Conservation (phyloP, 192 early-diverging fungal genomes). For the Coemansia sp. region DNA sequence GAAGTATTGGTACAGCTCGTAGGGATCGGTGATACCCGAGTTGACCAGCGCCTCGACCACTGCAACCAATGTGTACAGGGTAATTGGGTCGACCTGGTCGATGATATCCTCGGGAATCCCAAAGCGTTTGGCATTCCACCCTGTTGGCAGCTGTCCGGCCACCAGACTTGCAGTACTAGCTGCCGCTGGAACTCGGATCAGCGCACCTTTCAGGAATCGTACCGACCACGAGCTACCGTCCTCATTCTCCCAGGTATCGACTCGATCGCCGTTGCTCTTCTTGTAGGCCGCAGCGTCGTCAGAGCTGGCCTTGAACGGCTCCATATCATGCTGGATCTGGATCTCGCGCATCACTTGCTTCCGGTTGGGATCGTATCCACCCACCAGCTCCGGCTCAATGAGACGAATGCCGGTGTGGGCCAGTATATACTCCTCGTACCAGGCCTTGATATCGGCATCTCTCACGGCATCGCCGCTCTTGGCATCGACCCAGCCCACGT, state of each 20-base stretch:
- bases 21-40: conserved; percentile 90
- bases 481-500: conserved; percentile 84
- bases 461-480: conserved; percentile 77
- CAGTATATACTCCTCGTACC: conserved; percentile 84
- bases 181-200: conserved; percentile 81
- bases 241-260: conserved; percentile 48
- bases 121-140: conserved; percentile 84
- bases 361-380: conserved; percentile 81
- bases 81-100: conserved; percentile 80
- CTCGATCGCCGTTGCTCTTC: conserved; percentile 72
- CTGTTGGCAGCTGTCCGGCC: conserved; percentile 87
- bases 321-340: conserved; percentile 79
- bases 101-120: conserved; percentile 89
- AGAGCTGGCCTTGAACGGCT: conserved; percentile 76
- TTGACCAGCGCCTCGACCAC: conserved; percentile 86
- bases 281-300: conserved; percentile 85
- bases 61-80: conserved; percentile 75
- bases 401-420: conserved; percentile 56
- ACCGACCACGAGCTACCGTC: conserved; percentile 68
- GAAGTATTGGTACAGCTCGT: conserved; percentile 93
- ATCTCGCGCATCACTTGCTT: conserved; percentile 86
- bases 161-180: conserved; percentile 73
- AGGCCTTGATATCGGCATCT: conserved; percentile 81
- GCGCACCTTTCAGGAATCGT: conserved; percentile 79
- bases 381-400: conserved; percentile 82